These are phyloP conservation scores for Mariannaea elegans DNA, from an alignment of 2,329 filamentous ascomycete species.

Conservation along the genomic window DNA sequence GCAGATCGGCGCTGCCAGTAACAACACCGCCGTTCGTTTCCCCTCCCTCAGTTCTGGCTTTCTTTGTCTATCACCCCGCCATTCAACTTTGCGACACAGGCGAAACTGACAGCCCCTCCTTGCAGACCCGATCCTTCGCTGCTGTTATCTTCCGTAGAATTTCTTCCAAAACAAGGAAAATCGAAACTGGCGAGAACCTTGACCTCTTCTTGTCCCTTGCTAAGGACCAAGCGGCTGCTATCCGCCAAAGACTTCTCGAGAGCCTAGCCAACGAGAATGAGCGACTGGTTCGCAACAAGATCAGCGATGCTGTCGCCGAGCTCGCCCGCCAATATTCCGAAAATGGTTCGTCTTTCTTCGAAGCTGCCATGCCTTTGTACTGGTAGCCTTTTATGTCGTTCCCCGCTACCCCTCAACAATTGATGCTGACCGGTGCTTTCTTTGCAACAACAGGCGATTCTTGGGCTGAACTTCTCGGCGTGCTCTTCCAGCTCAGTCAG, in stretches of 20 bases:
- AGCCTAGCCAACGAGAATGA: slow-evolving; percentile 77
- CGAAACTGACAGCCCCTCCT: slow-evolving; percentile 23
- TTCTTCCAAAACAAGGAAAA: slow-evolving; percentile 87
- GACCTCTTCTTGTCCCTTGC: slow-evolving; percentile 88
- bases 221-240: slow-evolving; percentile 76
- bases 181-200: slow-evolving; percentile 72
- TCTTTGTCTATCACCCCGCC: slow-evolving; percentile 2
- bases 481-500: slow-evolving; percentile 90
- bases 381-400: not conserved
- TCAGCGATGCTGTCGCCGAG: slow-evolving; percentile 97
- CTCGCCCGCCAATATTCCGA: slow-evolving; percentile 95
- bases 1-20: slow-evolving; percentile 80
- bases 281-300: slow-evolving; percentile 86
- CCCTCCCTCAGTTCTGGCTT: slow-evolving; percentile 4
- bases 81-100: slow-evolving; percentile 5
- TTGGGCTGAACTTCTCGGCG: slow-evolving; percentile 89
- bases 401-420: slow-evolving; percentile 1
- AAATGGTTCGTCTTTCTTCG: slow-evolving; percentile 69
- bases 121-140: slow-evolving; percentile 86
- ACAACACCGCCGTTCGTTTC: slow-evolving; percentile 69
- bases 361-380: not conserved
- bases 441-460: slow-evolving; percentile 67
- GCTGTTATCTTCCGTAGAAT: slow-evolving; percentile 95
- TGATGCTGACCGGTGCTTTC: slow-evolving; percentile 32
- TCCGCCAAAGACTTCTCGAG: slow-evolving; percentile 85